Percentiles rank a stretch among this genome's conserved stretches.
These are phyloP conservation scores for Colletotrichum nymphaeae DNA, from an alignment of 2,329 filamentous ascomycete species.

Conservation along the genomic window DNA sequence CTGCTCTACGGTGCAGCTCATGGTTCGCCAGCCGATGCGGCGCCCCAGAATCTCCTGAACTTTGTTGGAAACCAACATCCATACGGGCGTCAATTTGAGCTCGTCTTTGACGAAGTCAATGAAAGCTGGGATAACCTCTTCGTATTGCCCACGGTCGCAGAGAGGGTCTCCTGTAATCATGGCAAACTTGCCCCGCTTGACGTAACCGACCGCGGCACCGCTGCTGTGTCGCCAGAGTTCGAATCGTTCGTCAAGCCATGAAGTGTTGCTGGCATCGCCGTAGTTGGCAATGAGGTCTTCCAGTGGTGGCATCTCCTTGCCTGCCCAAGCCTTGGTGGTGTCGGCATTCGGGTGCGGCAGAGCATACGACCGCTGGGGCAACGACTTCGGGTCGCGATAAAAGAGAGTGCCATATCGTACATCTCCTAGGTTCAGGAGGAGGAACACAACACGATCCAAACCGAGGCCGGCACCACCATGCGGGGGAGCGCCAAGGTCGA, in stretches of 20 bases:
- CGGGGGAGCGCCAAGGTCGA: constrained; percentile 88
- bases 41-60: constrained; percentile 84
- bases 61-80: constrained; percentile 86
- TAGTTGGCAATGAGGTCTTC: constrained; percentile 96
- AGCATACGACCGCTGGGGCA: constrained; percentile 72
- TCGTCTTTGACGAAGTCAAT: constrained; percentile 80
- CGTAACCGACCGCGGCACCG: constrained; percentile 87
- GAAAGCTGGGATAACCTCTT: constrained; percentile 78
- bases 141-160: constrained; percentile 82
- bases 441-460: constrained; percentile 87
- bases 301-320: constrained; percentile 72
- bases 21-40: constrained; percentile 86
- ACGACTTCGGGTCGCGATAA: constrained; percentile 87
- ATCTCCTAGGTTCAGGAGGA: constrained; percentile 87
- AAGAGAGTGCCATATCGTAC: constrained; percentile 90
- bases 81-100: constrained; percentile 79
- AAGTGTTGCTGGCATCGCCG: constrained; percentile 92
- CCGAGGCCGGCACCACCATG: constrained; percentile 93
- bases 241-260: constrained; percentile 91
- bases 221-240: constrained; percentile 88
- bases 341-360: constrained; percentile 91
- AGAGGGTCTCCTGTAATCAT: constrained; percentile 90
- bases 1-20: constrained; percentile 91
- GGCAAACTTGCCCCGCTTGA: constrained; percentile 79
- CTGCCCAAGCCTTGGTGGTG: constrained; percentile 61